Conservation (phyloP, 2,329 filamentous ascomycete species). For the Apiospora phragmitis region DNA sequence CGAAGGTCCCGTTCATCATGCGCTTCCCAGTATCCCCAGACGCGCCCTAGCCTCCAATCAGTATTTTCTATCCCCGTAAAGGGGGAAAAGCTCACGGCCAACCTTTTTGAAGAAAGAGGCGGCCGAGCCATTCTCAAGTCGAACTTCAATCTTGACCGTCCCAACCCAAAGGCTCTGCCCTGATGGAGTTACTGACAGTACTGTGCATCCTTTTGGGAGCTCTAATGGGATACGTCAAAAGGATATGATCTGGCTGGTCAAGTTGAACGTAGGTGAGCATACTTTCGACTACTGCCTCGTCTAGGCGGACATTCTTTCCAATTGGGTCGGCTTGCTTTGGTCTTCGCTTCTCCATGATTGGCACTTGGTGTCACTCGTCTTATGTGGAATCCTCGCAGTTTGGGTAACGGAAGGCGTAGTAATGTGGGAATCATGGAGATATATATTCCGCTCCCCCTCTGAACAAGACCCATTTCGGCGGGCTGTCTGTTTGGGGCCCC, state of each 20-base stretch:
- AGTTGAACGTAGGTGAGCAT: background rate
- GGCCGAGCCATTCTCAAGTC: background rate
- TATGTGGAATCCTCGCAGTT: background rate
- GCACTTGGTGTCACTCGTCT: no score
- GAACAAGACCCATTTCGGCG: no score
- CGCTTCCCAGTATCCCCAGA: background rate
- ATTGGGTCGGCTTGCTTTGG: background rate
- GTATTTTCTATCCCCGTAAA: background rate
- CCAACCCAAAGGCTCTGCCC: background rate
- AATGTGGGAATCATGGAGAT: background rate
- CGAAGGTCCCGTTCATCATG: background rate
- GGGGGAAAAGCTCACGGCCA: background rate
- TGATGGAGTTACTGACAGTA: background rate
- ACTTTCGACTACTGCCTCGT: background rate
- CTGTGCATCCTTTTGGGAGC: background rate
- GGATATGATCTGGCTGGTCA: no score
- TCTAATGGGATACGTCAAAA: background rate
- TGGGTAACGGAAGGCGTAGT: background rate
- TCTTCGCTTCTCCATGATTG: slow-evolving; percentile 7
- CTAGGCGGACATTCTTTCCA: slow-evolving; percentile 8
- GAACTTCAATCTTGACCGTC: background rate
- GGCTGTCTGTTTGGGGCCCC: no score
- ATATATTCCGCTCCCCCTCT: no score
- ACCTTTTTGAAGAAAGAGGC: background rate
- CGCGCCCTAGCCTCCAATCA: background rate